Evolutionary conservation across 176 grass and related monocot genomes (phyloP).

Genomic region (Carex cristatella): DNA sequence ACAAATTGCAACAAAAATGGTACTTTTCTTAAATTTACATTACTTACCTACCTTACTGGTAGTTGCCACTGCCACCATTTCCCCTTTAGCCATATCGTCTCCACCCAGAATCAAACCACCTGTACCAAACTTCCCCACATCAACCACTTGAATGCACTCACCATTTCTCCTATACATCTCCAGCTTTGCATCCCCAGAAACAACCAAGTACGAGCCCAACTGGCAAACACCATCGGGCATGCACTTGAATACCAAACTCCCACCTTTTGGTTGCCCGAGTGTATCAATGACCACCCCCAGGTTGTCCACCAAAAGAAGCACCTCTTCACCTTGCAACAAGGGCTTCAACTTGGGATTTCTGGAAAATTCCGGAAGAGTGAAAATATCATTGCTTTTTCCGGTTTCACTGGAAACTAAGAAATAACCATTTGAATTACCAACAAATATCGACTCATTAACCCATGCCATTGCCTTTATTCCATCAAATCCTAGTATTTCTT

Average conservation of each 20-base stretch:
- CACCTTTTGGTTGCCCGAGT: conserved; percentile 53
- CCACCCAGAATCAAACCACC: conserved; percentile 44
- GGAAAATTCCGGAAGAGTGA: conserved; percentile 63
- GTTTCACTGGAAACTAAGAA: conserved; percentile 34
- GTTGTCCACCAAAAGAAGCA: conserved; percentile 80
- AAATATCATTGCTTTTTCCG: conserved; percentile 40
- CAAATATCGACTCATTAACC: conserved; percentile 59
- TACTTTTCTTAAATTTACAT: not conserved
- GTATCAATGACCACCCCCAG: conserved; percentile 55
- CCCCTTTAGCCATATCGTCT: conserved; percentile 39
- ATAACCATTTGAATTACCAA: conserved; percentile 54
- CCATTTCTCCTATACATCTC: conserved; percentile 81
- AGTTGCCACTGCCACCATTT: conserved; percentile 53
- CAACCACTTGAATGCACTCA: conserved; percentile 47
- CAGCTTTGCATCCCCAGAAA: conserved; percentile 48
- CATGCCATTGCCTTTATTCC: conserved; percentile 64
- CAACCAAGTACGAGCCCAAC: conserved; percentile 62
- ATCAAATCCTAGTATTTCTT: conserved; percentile 55
- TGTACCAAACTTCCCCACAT: conserved; percentile 31
- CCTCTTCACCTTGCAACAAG: conserved; percentile 49
- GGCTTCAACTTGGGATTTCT: conserved; percentile 53
- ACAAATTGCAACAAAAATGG: not conserved
- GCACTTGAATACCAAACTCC: conserved; percentile 75
- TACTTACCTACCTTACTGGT: conserved; percentile 98
- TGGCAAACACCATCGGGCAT: conserved; percentile 51